Base-by-base conservation (phyloP, 106 monocot genomes). In the Dendrobium nobile region DNA sequence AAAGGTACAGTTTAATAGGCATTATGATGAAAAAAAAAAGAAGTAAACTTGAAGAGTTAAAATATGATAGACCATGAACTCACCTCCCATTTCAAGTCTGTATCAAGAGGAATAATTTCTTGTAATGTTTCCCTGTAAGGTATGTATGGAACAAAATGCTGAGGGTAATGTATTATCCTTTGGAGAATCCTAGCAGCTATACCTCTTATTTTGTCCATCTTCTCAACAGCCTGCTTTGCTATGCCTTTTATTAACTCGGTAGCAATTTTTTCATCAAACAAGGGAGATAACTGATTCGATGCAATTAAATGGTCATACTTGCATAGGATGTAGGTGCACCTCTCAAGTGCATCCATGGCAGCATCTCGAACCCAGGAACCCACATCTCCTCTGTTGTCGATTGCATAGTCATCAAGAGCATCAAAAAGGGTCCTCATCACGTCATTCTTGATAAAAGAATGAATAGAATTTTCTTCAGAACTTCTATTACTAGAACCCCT, bases 331-430 rank as follows among this genome's bases (percentile, higher is more conserved):
- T 85, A 84, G 19, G 83, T 84, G 86, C 89, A 95, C 80, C 86
- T 88, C 72, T 93, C 99, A 73, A 99, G 91, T 41, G 87, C 99
- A 82, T 83, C 75, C 84, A 99, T 91, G 48, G 99, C 91, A 82
- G 93, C 99, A 76, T 95, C 91, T 75, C 99, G 95, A 45, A 99
- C 95, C 99, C 99, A 99, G 45, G 99, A 99, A 24, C 99, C 98
- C 51, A 99, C 95, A 87, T 99, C 99, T 84, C 99, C 99, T 91
- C 99, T 89, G 42, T 99, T 99, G 77, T 99, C 99, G 41, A 95
- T 88, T 73, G 95, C 75, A 75, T 99, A 99, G 79, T 99, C 99
- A 85, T 99, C 93, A 64, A 99, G 95, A 80, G 95, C 91, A 85
- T 77, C 84, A 72, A 99, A 87, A 37, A 99, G 82, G 54, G 90